Conservation (phyloP, 495 filamentous ascomycete genomes). For the Aspergillus indologenus region DNA sequence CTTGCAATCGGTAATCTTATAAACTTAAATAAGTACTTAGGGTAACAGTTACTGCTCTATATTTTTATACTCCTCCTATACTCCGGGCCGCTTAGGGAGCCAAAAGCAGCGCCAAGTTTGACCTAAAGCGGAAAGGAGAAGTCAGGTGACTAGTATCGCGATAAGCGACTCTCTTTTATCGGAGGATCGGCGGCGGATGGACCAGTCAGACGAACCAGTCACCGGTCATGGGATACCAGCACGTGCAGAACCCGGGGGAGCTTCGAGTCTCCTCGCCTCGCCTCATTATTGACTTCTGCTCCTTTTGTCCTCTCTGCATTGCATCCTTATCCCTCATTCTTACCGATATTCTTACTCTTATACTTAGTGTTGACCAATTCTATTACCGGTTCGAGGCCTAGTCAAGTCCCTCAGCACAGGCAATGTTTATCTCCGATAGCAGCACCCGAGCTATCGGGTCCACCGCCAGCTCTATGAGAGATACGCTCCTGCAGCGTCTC, state of each 20-base stretch:
- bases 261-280: not conserved
- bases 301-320: not conserved
- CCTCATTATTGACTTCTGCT: not conserved
- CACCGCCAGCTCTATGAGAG: conserved; percentile 11
- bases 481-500: conserved; percentile 22
- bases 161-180: not conserved
- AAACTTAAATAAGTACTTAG: too few relatives aligned
- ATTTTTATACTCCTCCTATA: too few relatives aligned
- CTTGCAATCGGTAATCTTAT: too few relatives aligned
- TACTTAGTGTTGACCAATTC: not conserved
- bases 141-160: too few relatives aligned
- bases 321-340: not conserved
- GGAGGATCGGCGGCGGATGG: not conserved
- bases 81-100: too few relatives aligned
- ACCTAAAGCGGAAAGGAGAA: too few relatives aligned
- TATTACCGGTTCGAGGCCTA: not conserved
- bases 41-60: too few relatives aligned
- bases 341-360: not conserved
- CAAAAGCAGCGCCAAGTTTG: too few relatives aligned
- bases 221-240: conserved; percentile 1
- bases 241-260: conserved; percentile 1
- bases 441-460: conserved; percentile 7
- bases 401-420: not conserved
- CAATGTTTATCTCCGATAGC: not conserved
- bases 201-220: conserved; percentile 1